A percentile compares a stretch with the other conserved stretches of the same genome.
These are phyloP conservation scores for Solanum chacoense DNA, from an alignment of 305 asterid genomes.

Conservation along the genomic window DNA sequence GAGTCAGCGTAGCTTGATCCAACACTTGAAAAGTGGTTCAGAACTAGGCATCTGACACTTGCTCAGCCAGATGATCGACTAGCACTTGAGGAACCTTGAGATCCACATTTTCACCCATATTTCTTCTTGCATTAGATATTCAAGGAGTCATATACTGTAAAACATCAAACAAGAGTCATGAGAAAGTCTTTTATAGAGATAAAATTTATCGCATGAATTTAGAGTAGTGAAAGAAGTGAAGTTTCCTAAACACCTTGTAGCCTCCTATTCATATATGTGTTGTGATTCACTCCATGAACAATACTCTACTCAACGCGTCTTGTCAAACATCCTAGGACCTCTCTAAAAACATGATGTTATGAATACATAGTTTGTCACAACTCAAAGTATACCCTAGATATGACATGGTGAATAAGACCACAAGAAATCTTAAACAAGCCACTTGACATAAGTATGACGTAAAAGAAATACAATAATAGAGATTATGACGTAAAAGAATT, in stretches of 20 bases:
- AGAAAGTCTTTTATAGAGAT: no score
- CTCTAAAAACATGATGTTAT: background rate
- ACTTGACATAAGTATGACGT: background rate
- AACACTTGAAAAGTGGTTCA: no score
- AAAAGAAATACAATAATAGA: no score
- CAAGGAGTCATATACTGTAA: background rate
- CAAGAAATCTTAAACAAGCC: background rate
- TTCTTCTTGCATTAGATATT: background rate
- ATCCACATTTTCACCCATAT: no score
- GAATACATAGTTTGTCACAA: background rate
- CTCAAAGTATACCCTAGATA: background rate
- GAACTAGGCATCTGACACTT: background rate
- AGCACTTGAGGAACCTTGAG: background rate
- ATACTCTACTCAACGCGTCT: background rate
- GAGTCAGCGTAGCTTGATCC: background rate
- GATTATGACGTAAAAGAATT: no score
- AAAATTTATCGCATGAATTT: no score
- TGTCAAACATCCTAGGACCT: no score
- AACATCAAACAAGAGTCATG: background rate
- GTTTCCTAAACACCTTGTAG: background rate
- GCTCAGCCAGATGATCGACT: background rate
- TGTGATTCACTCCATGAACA: background rate
- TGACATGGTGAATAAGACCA: background rate
- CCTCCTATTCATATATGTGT: background rate
- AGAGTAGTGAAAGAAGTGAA: background rate